These are phyloP conservation scores for Fusarium vanettenii DNA, from an alignment of 2,329 filamentous ascomycete genomes.

Conservation along the genomic window DNA sequence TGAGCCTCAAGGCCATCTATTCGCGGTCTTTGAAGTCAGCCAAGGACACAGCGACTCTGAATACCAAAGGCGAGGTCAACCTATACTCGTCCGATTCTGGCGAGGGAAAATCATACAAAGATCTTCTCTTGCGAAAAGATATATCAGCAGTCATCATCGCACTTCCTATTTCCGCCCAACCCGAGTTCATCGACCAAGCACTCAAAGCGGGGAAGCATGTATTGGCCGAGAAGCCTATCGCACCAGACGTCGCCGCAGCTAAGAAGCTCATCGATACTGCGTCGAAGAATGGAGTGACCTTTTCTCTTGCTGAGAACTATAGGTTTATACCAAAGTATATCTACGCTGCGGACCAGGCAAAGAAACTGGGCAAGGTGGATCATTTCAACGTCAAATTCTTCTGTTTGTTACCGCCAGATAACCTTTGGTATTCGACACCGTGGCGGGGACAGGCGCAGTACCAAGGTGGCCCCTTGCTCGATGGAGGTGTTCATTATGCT, in stretches of 20 bases:
- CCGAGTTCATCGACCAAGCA: neutral
- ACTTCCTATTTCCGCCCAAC: neutral
- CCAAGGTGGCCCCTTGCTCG: neutral
- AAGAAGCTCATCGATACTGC: neutral
- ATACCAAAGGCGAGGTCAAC: neutral
- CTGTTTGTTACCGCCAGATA: neutral
- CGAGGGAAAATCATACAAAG: neutral
- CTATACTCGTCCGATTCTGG: neutral
- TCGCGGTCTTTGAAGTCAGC: neutral
- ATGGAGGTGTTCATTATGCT: neutral
- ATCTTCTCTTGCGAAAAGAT: neutral
- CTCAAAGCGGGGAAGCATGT: neutral
- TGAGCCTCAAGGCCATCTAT: neutral
- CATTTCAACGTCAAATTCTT: neutral
- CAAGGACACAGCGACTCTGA: neutral
- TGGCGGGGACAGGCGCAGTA: neutral
- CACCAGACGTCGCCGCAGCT: neutral
- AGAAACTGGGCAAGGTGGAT: neutral
- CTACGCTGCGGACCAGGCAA: neutral
- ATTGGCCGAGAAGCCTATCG: neutral
- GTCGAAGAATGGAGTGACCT: neutral
- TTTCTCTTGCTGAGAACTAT: neutral
- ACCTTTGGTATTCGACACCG: neutral
- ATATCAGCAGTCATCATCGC: neutral
- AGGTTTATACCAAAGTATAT: neutral